Evolutionary conservation across 169 alveolate genomes (phyloP), one percentile per base, ranked within the genome.

Genomic region (Plasmodium coatneyi): DNA sequence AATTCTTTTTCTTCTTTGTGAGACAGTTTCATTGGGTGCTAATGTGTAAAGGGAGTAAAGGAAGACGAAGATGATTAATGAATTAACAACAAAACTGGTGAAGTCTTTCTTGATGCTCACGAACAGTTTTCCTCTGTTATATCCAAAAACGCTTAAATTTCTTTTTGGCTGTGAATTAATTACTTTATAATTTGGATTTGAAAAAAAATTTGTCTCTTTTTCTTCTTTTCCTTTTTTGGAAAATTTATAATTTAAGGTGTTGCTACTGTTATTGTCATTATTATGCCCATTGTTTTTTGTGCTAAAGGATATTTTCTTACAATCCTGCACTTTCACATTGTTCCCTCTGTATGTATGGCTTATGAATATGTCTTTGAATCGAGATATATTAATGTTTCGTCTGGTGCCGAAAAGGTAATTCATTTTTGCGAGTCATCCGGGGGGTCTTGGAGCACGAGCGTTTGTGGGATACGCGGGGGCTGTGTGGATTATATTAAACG

Each of bases 21-120:
- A 87, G 32, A 87, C 71, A 9, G 93, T 87, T 87, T 87, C 93
- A n/a, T 87, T 87, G 43, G 93, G 93, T 66, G 93, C 93, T 49
- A 87, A 25, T 34, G 93, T 87, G 71, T 71, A 87, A 76, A 87
- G 49, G 56, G 93, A 87, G 46, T 87, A 87, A 16, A 87, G 87
- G 39, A 87, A 87, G 80, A 87, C 93, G 30, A 66, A 87, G 30
- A 87, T 87, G 46, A 87, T 87, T 87, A 87, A 87, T 34, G 93
- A 78, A 46, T 87, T 87, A 30, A 87, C 93, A 43, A 78, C 82
- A 87, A 87, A 87, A 52, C 93, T 87, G n/a, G 86, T 87, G 79
- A 87, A 87, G 80, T 87, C 93, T 66, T 87, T 87, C 81, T 87
- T 87, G 41, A 87, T 87, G 72, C 93, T 87, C 36, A 87, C 89